Percentiles rank a stretch among this genome's conserved stretches.
Conservation (phyloP, 768 basidiomycete genomes). For the Infundibulicybe gibba region DNA sequence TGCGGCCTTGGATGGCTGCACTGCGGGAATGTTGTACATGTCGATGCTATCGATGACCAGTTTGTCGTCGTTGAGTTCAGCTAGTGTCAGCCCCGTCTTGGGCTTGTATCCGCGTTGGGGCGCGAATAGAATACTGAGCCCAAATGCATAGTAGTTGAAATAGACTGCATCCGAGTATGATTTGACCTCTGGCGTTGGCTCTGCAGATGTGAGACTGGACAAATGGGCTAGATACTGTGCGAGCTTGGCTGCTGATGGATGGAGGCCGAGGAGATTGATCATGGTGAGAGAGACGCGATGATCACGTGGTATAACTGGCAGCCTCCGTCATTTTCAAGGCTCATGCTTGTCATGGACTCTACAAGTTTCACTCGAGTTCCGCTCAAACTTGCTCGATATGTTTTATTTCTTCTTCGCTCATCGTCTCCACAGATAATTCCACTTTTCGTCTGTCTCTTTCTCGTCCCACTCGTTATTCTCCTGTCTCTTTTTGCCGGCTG, state of each 20-base stretch:
- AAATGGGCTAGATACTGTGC: constrained; percentile 38
- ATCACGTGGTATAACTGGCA: background rate
- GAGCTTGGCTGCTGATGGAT: constrained; percentile 45
- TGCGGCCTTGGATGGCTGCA: constrained; percentile 27
- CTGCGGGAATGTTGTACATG: constrained; percentile 64
- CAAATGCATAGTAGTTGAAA: constrained; percentile 78
- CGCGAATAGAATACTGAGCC: constrained; percentile 76
- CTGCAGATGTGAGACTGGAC: constrained; percentile 15
- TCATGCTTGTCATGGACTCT: too few species aligned
- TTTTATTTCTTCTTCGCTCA: constrained; percentile 19
- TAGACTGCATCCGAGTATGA: constrained; percentile 82
- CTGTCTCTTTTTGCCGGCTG: constrained; percentile 67
- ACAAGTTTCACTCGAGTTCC: background rate
- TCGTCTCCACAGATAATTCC: constrained; percentile 59
- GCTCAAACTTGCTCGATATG: constrained; percentile 7
- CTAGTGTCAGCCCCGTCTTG: constrained; percentile 34
- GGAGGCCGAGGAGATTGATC: constrained; percentile 44
- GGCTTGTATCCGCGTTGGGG: constrained; percentile 67
- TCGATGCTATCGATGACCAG: constrained; percentile 71
- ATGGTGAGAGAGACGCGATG: constrained; percentile 8
- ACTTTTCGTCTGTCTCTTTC: constrained; percentile 51
- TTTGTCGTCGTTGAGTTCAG: constrained; percentile 44
- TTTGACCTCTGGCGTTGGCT: constrained; percentile 58
- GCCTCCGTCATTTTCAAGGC: too few species aligned
- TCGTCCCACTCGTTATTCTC: constrained; percentile 59